Percentiles rank a stretch among this genome's conserved stretches.
These are phyloP conservation scores for Bipolaris gigantea DNA, from an alignment of 2,329 filamentous ascomycete genomes.

Conservation along the genomic window DNA sequence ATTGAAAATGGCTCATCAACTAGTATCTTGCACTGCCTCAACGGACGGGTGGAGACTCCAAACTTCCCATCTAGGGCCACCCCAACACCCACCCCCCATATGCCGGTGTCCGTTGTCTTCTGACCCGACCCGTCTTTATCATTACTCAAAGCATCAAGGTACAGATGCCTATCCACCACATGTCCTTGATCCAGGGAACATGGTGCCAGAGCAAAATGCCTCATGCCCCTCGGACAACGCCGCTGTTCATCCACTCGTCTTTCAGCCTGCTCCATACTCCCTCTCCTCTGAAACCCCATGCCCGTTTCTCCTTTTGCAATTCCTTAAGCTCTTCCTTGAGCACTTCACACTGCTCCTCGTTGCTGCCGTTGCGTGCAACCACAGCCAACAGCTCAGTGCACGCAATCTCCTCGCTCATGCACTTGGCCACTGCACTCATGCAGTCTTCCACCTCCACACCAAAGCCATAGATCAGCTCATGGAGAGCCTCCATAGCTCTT, in stretches of 20 bases:
- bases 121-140: background rate
- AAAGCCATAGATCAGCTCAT: conserved; percentile 10
- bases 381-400: conserved; percentile 13
- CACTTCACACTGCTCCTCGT: background rate
- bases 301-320: conserved; percentile 17
- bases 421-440: conserved; percentile 9
- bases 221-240: conserved; percentile 8
- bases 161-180: background rate
- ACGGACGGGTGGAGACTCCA: background rate
- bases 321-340: conserved; percentile 9
- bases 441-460: conserved; percentile 18
- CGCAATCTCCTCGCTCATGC: conserved; percentile 28
- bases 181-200: background rate
- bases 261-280: conserved; percentile 14
- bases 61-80: background rate
- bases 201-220: background rate
- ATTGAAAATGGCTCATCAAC: conserved; percentile 5
- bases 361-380: background rate
- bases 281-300: conserved; percentile 22
- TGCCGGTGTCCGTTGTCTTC: background rate
- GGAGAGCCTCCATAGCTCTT: conserved; percentile 3
- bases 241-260: conserved; percentile 22
- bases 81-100: background rate
- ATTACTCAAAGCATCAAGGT: background rate
- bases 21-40: conserved; percentile 8